These are phyloP conservation scores for Thalassiosira livingstoniorum DNA, from an alignment of 352 stramenopile species.

Conservation along the genomic window DNA sequence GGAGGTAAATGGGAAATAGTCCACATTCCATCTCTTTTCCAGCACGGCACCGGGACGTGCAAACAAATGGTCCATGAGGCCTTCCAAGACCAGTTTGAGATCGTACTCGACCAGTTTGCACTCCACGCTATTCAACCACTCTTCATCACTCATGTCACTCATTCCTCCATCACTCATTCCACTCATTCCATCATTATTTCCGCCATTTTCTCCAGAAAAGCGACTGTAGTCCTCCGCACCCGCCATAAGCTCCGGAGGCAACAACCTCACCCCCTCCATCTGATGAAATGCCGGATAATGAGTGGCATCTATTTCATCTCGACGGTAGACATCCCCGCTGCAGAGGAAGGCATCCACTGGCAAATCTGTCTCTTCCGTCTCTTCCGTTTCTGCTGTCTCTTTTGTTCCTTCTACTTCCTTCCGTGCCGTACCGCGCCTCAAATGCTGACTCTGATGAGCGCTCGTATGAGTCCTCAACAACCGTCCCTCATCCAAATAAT, in stretches of 20 bases:
- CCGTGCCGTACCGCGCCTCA: conserved; percentile 89
- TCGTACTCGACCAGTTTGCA: conserved; percentile 89
- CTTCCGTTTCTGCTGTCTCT: no score
- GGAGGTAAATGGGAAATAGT: conserved; percentile 99
- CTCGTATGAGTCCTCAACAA: conserved; percentile 87
- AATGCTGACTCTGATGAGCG: conserved; percentile 92
- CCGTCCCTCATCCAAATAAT: conserved; percentile 73
- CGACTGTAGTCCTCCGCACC: no score
- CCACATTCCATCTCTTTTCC: conserved; percentile 97
- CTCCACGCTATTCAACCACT: conserved; percentile 55
- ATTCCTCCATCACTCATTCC: no score
- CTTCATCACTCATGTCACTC: conserved; percentile 39
- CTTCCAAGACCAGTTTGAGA: conserved; percentile 94
- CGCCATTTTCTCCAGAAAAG: no score
- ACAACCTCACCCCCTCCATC: conserved; percentile 98
- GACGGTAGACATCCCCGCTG: conserved; percentile 96
- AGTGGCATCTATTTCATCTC: conserved; percentile 98
- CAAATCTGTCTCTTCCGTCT: no score
- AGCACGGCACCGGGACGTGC: conserved; percentile 87
- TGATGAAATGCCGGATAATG: conserved; percentile 99
- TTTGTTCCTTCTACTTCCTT: no score
- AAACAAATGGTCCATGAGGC: conserved; percentile 93
- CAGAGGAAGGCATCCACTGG: conserved; percentile 94
- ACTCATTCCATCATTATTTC: no score
- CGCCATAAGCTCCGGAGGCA: conserved; percentile 65